These are phyloP conservation scores for Chrysoporthe austroafricana DNA, from an alignment of 2,329 filamentous ascomycete species.

Conservation along the genomic window DNA sequence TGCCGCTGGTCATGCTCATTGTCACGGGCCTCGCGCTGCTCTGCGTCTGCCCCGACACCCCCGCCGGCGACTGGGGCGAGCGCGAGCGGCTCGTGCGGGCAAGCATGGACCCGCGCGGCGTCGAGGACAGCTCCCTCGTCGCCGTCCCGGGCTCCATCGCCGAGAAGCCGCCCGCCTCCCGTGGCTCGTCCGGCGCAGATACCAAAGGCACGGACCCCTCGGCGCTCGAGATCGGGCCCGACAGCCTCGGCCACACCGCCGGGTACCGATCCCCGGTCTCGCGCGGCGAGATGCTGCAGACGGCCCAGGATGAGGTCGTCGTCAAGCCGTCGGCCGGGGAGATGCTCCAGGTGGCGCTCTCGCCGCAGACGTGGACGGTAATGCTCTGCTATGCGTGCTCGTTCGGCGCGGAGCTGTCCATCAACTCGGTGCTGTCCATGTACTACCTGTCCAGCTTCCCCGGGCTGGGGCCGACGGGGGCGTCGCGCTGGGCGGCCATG, in stretches of 20 bases:
- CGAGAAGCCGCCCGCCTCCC: constrained; percentile 42
- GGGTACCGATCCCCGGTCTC: constrained; percentile 53
- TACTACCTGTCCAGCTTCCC: constrained; percentile 67
- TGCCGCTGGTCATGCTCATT: constrained; percentile 78
- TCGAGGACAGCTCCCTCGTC: constrained; percentile 45
- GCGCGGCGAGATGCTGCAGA: constrained; percentile 56
- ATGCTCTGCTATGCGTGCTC: constrained; percentile 64
- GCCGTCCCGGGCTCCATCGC: constrained; percentile 54
- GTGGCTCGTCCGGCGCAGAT: background rate
- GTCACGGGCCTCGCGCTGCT: constrained; percentile 69
- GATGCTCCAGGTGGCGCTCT: constrained; percentile 49
- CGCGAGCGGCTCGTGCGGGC: constrained; percentile 44
- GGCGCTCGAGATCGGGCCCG: constrained; percentile 34
- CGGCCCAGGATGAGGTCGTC: constrained; percentile 56
- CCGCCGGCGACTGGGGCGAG: constrained; percentile 80
- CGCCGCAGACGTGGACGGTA: constrained; percentile 59
- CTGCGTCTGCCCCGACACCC: constrained; percentile 78
- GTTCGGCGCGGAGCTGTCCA: constrained; percentile 65
- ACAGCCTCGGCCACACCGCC: constrained; percentile 37
- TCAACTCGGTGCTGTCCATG: constrained; percentile 62
- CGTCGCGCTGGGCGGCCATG: constrained; percentile 69
- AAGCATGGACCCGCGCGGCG: constrained; percentile 55
- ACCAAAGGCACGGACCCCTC: constrained; percentile 42
- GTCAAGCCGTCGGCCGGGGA: constrained; percentile 60
- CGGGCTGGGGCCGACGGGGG: constrained; percentile 56